Percentiles rank a stretch among this genome's conserved stretches.
Evolutionary conservation across 495 filamentous ascomycete species (phyloP).

Genomic region (Oleoguttula mirabilis): DNA sequence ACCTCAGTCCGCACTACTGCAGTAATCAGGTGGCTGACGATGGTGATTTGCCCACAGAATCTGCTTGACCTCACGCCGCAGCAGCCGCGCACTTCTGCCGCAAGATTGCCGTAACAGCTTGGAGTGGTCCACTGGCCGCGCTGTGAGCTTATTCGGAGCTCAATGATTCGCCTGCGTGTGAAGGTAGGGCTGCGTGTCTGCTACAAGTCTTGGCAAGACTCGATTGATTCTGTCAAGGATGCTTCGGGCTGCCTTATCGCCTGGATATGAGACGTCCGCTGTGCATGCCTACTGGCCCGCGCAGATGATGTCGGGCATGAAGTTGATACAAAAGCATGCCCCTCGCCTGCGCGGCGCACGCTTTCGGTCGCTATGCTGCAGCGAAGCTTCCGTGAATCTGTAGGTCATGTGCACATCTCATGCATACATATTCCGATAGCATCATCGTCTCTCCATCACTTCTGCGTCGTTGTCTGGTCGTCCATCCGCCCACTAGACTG

Average conservation of each 20-base stretch:
- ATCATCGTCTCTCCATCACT: too few relatives aligned
- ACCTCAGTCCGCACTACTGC: not conserved
- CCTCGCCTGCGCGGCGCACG: not conserved
- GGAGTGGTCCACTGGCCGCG: not conserved
- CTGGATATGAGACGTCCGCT: not conserved
- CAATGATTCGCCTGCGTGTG: slow-evolving; percentile 1
- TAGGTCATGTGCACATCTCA: too few relatives aligned
- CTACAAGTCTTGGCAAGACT: not conserved
- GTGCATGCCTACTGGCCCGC: not conserved
- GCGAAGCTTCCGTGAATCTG: too few relatives aligned
- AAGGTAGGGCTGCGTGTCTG: not conserved
- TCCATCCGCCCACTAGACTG: too few relatives aligned
- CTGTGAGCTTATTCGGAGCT: slow-evolving; percentile 8
- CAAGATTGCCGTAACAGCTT: slow-evolving; percentile 12
- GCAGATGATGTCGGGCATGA: not conserved
- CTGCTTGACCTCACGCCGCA: slow-evolving; percentile 9
- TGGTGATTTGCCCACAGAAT: not conserved
- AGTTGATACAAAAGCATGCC: not conserved
- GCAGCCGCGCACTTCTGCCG: slow-evolving; percentile 7
- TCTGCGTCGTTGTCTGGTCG: too few relatives aligned
- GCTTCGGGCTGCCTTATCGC: slow-evolving; percentile 7
- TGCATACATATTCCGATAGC: too few relatives aligned
- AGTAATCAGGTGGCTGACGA: not conserved
- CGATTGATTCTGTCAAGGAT: slow-evolving; percentile 1
- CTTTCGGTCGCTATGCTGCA: too few relatives aligned